These are phyloP conservation scores for Ophiostoma novo-ulmi DNA, from an alignment of 2,329 filamentous ascomycete genomes.

Conservation along the genomic window DNA sequence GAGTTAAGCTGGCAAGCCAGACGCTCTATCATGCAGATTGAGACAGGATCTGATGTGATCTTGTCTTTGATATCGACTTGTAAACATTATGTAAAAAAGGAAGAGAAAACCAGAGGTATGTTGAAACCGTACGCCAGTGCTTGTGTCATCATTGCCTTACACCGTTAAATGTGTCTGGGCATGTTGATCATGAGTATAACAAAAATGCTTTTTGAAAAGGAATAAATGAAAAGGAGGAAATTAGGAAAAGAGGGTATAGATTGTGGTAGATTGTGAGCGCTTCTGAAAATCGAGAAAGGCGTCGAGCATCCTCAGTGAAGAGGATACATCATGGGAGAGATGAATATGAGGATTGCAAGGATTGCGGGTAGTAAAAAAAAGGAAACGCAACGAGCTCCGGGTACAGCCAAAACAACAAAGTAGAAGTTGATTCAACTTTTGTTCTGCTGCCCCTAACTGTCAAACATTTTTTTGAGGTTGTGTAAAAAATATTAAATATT, in stretches of 20 bases:
- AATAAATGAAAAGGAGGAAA: not conserved
- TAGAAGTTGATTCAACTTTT: slow-evolving; percentile 13
- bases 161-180: not conserved
- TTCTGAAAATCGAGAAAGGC: not conserved
- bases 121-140: slow-evolving; percentile 31
- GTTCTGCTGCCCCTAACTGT: slow-evolving; percentile 16
- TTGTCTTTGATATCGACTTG: not conserved
- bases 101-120: slow-evolving; percentile 27
- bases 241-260: not conserved
- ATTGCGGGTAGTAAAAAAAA: not conserved
- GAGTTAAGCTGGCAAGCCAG: slow-evolving; percentile 5
- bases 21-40: slow-evolving; percentile 1
- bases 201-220: slow-evolving; percentile 23
- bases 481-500: slow-evolving; percentile 9
- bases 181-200: slow-evolving; percentile 26
- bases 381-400: slow-evolving; percentile 13
- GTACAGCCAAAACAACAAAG: not conserved
- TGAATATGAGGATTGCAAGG: no score
- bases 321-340: slow-evolving; percentile 1
- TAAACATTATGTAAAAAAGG: slow-evolving; percentile 13
- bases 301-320: slow-evolving; percentile 12
- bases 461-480: slow-evolving; percentile 16
- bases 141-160: slow-evolving; percentile 24
- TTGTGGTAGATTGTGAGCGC: not conserved
- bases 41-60: no score